Base-by-base conservation (phyloP, 495 filamentous ascomycete species). In the Jackrogersella multiformis region DNA sequence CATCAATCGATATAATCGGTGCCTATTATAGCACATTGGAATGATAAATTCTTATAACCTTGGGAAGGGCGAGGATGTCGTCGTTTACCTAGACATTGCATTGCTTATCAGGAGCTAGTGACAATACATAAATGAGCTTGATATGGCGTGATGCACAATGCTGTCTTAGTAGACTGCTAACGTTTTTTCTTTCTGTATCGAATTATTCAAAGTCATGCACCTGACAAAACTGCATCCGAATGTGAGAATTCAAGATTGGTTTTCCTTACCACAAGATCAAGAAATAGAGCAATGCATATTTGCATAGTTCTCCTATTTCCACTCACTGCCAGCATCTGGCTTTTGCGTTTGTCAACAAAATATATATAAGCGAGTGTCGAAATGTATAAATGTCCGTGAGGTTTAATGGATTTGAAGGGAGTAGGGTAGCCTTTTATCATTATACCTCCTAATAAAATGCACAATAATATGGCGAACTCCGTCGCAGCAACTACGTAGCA, bases 1-100 rank as follows among this genome's bases (percentile, higher is more conserved):
- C 24, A 18, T 36, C 9, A n/a, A 23, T 13, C 20, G 20, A 18
- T 35, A 52, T 45, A 24, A 4, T 35, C 5, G 30, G 1, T 16
- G 26, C 13, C 7, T 57, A 24, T 30, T 57, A 30, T 39, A 32
- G 10, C 23, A 41, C 20, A 23, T 48, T 26, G 56, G 56, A 66
- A 66, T 60, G 56, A 16, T 46, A 30, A 6, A 61, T 35, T 38
- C 16, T 45, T 61, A 54, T 44, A 44, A 21, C 5, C 35, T 7
- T 28, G 56, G 63, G 48, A 24, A 55, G n/a, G 38, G 35, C 38
- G 8, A 39, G 55, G 55, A 26, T 9, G 20, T 30, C 23, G 59
- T 58, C 52, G 2, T 58, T 4, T 34, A 34, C 24, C 23, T n/a
- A 63, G 53, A 68, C 53, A 68, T 59, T 32, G 32, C 65, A 68